These are phyloP conservation scores for Desmodesmus armatus DNA, from an alignment of 139 green algal genomes.

Conservation along the genomic window DNA sequence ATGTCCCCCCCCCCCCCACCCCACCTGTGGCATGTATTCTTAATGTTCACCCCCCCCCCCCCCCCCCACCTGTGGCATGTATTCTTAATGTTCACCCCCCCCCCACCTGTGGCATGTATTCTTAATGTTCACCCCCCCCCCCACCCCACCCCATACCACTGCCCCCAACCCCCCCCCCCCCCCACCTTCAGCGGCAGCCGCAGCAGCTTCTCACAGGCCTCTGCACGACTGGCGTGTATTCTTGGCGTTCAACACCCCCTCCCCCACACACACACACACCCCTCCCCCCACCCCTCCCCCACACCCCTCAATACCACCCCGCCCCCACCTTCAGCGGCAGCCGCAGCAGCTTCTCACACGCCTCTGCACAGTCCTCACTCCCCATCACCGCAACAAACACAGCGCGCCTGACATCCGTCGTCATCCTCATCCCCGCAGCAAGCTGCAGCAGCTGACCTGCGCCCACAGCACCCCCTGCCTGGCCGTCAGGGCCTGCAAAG, in stretches of 20 bases:
- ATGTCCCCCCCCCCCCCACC: too few relatives aligned
- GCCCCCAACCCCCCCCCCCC: too few relatives aligned
- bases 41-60: too few relatives aligned
- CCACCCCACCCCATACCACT: too few relatives aligned
- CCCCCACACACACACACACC: too few relatives aligned
- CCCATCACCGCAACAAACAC: constrained; percentile 88
- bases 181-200: constrained; percentile 80
- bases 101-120: too few relatives aligned
- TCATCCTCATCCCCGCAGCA: constrained; percentile 78
- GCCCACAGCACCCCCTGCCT: constrained; percentile 25
- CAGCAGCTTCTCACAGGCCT: constrained; percentile 83
- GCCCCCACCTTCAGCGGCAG: constrained; percentile 77
- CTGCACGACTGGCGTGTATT: too few relatives aligned
- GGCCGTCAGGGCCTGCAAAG: constrained; percentile 3
- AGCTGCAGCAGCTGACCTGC: constrained; percentile 69
- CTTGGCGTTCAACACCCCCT: too few relatives aligned
- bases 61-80: too few relatives aligned
- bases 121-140: too few relatives aligned
- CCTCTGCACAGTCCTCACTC: constrained; percentile 78
- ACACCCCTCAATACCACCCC: not conserved
- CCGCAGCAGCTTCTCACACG: constrained; percentile 80
- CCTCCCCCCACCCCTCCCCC: not conserved
- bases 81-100: too few relatives aligned
- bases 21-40: too few relatives aligned
- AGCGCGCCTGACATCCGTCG: constrained; percentile 59